A percentile compares a stretch with the other conserved stretches of the same genome.
Conservation (phyloP, 768 basidiomycete genomes). For the Leccinum ochraceum region DNA sequence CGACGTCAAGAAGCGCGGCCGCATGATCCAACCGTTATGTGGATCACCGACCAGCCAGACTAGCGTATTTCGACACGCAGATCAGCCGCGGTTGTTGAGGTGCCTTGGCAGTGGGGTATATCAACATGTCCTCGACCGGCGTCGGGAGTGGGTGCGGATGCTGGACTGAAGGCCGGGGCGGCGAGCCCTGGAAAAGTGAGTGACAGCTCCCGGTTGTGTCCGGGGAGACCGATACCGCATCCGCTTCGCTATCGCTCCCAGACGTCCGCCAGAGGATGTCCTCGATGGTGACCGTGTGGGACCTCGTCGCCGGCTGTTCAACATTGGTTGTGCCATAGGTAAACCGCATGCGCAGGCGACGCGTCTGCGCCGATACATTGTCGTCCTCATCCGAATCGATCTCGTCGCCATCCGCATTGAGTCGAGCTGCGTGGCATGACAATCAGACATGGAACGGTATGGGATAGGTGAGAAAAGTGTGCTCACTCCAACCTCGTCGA, state of each 20-base stretch:
- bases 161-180: conserved; percentile 13
- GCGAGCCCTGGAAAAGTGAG: conserved; percentile 14
- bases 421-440: conserved; percentile 28
- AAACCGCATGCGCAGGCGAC: conserved; percentile 45
- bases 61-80: conserved; percentile 31
- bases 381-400: conserved; percentile 63
- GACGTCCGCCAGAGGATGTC: conserved; percentile 26
- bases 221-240: conserved; percentile 18
- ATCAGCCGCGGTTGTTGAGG: conserved; percentile 14
- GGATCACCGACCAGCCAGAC: conserved; percentile 32
- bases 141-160: conserved; percentile 54
- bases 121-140: conserved; percentile 53
- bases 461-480: neutral
- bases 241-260: conserved; percentile 26
- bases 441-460: conserved; percentile 9
- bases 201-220: conserved; percentile 23
- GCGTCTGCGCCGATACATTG: conserved; percentile 46
- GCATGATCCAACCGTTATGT: neutral
- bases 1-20: neutral
- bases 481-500: conserved; percentile 37
- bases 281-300: conserved; percentile 30
- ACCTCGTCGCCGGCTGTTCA: conserved; percentile 33
- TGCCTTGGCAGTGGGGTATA: conserved; percentile 18
- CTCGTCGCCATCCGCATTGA: conserved; percentile 60
- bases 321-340: conserved; percentile 20